Evolutionary conservation across 1,284 basidiomycete genomes (phyloP).

Genomic region (Pisolithus thermaeus): DNA sequence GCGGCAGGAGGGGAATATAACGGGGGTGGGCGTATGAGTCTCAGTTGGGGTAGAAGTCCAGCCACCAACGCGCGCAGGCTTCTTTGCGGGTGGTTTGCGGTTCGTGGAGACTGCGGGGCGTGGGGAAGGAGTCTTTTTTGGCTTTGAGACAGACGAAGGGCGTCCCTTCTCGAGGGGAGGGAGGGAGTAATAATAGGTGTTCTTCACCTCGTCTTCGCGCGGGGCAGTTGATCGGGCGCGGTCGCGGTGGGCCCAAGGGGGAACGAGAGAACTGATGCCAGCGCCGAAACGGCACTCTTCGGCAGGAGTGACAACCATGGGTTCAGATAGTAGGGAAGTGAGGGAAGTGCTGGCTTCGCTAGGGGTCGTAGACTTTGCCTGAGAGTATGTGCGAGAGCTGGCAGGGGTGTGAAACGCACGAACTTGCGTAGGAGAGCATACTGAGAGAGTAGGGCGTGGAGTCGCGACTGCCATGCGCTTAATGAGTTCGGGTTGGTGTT

Average conservation of each 20-base stretch:
- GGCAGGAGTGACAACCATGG: slow-evolving; percentile 27
- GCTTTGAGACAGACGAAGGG: slow-evolving; percentile 12
- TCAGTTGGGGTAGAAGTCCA: slow-evolving; percentile 15
- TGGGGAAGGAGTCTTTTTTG: slow-evolving; percentile 6
- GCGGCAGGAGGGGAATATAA: slow-evolving; percentile 28
- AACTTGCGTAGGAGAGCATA: slow-evolving; percentile 20
- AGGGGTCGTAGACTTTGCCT: slow-evolving; percentile 11
- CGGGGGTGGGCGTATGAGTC: slow-evolving; percentile 27
- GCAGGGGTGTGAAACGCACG: slow-evolving; percentile 16
- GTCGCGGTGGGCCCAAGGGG: slow-evolving; percentile 26
- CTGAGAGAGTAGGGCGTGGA: slow-evolving; percentile 25
- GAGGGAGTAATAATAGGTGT: slow-evolving; percentile 25
- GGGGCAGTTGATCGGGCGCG: slow-evolving; percentile 14
- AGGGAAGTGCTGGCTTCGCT: slow-evolving; percentile 31
- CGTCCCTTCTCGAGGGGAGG: slow-evolving; percentile 16
- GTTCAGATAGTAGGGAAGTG: slow-evolving; percentile 26
- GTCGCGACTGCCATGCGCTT: slow-evolving; percentile 26
- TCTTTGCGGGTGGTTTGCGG: slow-evolving; percentile 12
- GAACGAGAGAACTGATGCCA: slow-evolving; percentile 26
- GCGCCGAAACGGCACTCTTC: slow-evolving; percentile 24
- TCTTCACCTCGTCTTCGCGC: slow-evolving; percentile 22
- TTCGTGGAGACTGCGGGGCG: slow-evolving; percentile 13
- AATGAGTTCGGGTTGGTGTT: slow-evolving; percentile 28
- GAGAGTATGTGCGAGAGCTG: slow-evolving; percentile 14
- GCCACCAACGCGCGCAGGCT: slow-evolving; percentile 5